Evolutionary conservation across 2,329 filamentous ascomycete species (phyloP).

Genomic region (Colletotrichum sp.): DNA sequence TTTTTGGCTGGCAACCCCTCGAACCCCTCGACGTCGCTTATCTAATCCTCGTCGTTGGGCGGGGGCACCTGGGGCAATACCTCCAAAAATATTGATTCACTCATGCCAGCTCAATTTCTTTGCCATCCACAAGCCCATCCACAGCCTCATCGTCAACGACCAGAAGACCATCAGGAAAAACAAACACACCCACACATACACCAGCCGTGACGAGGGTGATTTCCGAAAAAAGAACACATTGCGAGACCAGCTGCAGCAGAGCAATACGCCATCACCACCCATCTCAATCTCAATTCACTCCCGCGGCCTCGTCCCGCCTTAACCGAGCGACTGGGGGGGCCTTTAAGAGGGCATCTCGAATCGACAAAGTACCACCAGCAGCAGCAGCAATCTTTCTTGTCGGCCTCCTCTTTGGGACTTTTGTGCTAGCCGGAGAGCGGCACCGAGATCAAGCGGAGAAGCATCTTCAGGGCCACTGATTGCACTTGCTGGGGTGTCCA

Average conservation of each 20-base stretch:
- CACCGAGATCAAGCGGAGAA: slow-evolving; percentile 5
- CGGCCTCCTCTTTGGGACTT: neutral
- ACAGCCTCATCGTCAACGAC: neutral
- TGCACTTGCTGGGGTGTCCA: slow-evolving; percentile 5
- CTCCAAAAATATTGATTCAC: slow-evolving; percentile 19
- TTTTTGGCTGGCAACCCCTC: neutral
- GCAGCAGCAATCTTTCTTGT: neutral
- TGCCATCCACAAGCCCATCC: slow-evolving; percentile 15
- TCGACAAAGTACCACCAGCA: neutral
- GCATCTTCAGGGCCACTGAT: neutral
- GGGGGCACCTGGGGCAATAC: neutral
- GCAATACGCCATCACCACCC: neutral
- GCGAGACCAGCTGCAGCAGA: neutral
- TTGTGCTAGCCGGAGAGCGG: neutral
- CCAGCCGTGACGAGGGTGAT: neutral
- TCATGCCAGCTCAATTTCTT: slow-evolving; percentile 12
- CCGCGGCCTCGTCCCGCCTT: neutral
- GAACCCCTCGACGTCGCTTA: slow-evolving; percentile 4
- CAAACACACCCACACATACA: neutral
- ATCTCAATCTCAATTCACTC: neutral
- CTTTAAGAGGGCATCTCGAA: neutral
- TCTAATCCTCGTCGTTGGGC: slow-evolving; percentile 13
- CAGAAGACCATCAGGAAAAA: neutral
- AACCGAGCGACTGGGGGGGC: slow-evolving; percentile 5
- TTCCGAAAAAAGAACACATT: neutral